A percentile compares a stretch with the other conserved stretches of the same genome.
phyloP scores from a whole-genome alignment of 139 green algal genomes.

The Monoraphidium neglectum region DNA sequence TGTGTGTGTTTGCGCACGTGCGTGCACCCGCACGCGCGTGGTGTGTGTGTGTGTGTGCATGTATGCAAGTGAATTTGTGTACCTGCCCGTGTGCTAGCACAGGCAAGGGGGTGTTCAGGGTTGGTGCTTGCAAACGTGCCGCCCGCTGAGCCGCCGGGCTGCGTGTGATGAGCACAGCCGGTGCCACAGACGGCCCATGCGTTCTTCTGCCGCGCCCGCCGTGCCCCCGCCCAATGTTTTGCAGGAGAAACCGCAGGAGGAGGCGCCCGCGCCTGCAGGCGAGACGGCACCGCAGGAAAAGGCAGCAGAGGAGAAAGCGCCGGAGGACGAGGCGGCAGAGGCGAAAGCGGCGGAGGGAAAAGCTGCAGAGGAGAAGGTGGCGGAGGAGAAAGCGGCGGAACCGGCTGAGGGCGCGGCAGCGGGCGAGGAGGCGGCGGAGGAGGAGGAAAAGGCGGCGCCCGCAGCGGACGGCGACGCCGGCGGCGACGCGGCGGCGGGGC shows the following conservation, averaged over 20 bases:
- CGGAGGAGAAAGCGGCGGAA: slow-evolving; percentile 2
- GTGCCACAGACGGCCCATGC: background rate
- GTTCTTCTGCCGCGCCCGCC: too few relatives aligned
- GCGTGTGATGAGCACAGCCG: background rate
- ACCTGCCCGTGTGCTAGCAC: background rate
- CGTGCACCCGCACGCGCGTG: too few relatives aligned
- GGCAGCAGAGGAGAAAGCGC: background rate
- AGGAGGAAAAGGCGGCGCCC: too few relatives aligned
- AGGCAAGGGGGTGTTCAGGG: background rate
- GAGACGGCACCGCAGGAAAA: background rate
- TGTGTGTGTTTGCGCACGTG: too few relatives aligned
- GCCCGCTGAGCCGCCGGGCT: background rate
- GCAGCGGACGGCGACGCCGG: too few relatives aligned
- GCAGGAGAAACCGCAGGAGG: background rate
- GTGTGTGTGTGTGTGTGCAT: too few relatives aligned
- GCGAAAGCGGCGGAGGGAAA: background rate
- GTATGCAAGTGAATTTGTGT: too few relatives aligned
- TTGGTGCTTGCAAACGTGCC: too few relatives aligned
- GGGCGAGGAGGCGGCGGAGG: background rate
- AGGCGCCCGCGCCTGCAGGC: background rate
- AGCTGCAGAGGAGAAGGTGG: too few relatives aligned
- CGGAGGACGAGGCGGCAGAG: background rate
- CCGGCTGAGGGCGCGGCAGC: background rate
- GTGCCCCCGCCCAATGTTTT: too few relatives aligned
- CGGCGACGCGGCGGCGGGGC: too few relatives aligned